Evolutionary conservation across 1,284 basidiomycete genomes (phyloP).

Genomic region (Kwoniella shivajii): DNA sequence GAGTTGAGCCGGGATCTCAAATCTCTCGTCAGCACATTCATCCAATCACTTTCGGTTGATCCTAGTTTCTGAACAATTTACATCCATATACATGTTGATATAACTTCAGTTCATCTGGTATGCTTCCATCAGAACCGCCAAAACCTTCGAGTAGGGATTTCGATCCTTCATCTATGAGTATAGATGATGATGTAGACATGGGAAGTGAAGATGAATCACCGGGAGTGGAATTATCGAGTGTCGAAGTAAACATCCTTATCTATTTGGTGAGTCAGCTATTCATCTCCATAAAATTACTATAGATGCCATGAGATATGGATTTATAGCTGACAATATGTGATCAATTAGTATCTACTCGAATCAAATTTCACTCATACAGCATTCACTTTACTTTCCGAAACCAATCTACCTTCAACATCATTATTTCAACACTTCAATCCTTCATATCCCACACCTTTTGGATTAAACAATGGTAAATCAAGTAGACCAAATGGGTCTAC

Average conservation of each 20-base stretch:
- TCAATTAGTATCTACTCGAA: conserved; percentile 46
- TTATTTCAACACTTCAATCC: conserved; percentile 50
- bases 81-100: background rate
- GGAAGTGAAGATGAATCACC: conserved; percentile 19
- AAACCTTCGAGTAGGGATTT: conserved; percentile 27
- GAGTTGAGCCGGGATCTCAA: too few species aligned
- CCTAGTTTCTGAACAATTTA: background rate
- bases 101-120: background rate
- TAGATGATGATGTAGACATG: conserved; percentile 27
- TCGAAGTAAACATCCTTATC: conserved; percentile 52
- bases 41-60: background rate
- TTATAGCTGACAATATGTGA: background rate
- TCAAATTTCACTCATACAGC: conserved; percentile 51
- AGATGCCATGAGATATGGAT: background rate
- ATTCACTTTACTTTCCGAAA: conserved; percentile 46
- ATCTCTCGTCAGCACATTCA: background rate
- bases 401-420: conserved; percentile 39
- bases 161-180: conserved; percentile 19
- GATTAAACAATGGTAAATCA: conserved; percentile 11
- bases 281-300: too few species aligned
- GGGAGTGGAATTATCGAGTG: conserved; percentile 36
- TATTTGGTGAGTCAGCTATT: conserved; percentile 39
- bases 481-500: conserved; percentile 7
- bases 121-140: conserved; percentile 33
- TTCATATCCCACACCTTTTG: conserved; percentile 15